A percentile compares a stretch with the other conserved stretches of the same genome.
Evolutionary conservation across 495 filamentous ascomycete species (phyloP).

Genomic region (Penicillium ucsense): DNA sequence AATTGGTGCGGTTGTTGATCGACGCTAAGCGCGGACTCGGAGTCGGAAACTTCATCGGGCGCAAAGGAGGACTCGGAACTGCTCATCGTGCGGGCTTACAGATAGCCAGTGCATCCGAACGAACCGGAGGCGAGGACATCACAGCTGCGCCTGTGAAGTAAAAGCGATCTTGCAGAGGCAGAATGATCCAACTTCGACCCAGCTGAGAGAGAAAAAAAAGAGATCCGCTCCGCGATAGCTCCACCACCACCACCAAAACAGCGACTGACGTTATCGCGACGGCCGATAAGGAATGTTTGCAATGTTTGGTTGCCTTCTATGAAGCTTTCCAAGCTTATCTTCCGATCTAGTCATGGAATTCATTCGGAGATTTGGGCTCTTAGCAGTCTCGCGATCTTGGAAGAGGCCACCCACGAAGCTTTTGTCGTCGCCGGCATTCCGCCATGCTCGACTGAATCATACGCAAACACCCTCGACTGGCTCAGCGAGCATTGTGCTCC

Average conservation of each 20-base stretch:
- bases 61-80: slow-evolving; percentile 20
- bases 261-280: slow-evolving; percentile 10
- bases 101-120: slow-evolving; percentile 10
- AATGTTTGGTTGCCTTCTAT: slow-evolving; percentile 24
- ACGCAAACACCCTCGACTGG: slow-evolving; percentile 13
- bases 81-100: slow-evolving; percentile 29
- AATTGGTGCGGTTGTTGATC: slow-evolving; percentile 1
- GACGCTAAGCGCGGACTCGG: slow-evolving; percentile 11
- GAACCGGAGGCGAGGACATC: slow-evolving; percentile 16
- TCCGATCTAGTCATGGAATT: slow-evolving; percentile 18
- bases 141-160: slow-evolving; percentile 10
- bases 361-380: slow-evolving; percentile 18
- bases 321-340: background rate
- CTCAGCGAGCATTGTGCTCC: slow-evolving; percentile 44
- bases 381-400: slow-evolving; percentile 10
- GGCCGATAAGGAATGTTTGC: slow-evolving; percentile 31
- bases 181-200: background rate
- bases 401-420: slow-evolving; percentile 4
- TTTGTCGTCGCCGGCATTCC: background rate
- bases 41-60: slow-evolving; percentile 24
- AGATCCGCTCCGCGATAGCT: slow-evolving; percentile 1
- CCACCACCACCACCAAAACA: slow-evolving; percentile 1
- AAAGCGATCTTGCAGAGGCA: background rate
- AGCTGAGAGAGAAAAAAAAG: slow-evolving; percentile 7
- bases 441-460: slow-evolving; percentile 18